Evolutionary conservation across 352 stramenopile genomes (phyloP), one percentile per base, ranked within the genome.

Genomic region (Aphanomyces euteiches): DNA sequence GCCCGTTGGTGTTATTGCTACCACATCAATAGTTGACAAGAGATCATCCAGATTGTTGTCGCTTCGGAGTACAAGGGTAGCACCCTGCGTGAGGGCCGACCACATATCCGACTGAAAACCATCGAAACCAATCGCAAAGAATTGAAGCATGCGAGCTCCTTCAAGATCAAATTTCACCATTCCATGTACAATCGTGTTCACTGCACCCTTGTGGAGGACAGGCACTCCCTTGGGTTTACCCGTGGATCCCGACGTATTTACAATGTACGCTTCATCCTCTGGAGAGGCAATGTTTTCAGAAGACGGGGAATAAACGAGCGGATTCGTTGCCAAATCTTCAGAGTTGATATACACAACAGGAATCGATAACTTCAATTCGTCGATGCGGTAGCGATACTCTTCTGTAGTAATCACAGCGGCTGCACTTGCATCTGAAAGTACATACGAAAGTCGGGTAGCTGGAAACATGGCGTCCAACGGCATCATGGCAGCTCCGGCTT

Each of bases 51-150:
- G 77, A 41, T 90, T 86, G 50, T 95, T 95, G 41, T 83, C 74
- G 56, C 89, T 77, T 7, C 80, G 81, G 12, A 68, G 74, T 1
- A 81, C 84, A 37, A 92, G 90, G 1, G 80, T 79, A 4, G 87
- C 73, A 10, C 78, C 83, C 28, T 28, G 28, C 28, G 28, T 28
- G 28, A 28, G 28, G 28, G 28, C 28, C 28, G 28, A 28, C 28
- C 28, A 28, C 28, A 28, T 28, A 28, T 28, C 28, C 28, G 28
- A 28, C 28, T 28, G 28, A 28, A 28, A 28, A 2, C 28, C 28
- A 28, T 28, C 28, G 28, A 28, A 28, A 28, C 28, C 28, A 28
- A 28, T 2, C 1, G 28, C 28, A 28, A 28, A 28, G 2, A 28
- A 21, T 19, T 58, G 50, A 19, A 58, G 50, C 8, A 58, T 8